Evolutionary conservation across 495 filamentous ascomycete species (phyloP), one percentile per base, ranked within the genome.

Genomic region (Xylaria intraflava): DNA sequence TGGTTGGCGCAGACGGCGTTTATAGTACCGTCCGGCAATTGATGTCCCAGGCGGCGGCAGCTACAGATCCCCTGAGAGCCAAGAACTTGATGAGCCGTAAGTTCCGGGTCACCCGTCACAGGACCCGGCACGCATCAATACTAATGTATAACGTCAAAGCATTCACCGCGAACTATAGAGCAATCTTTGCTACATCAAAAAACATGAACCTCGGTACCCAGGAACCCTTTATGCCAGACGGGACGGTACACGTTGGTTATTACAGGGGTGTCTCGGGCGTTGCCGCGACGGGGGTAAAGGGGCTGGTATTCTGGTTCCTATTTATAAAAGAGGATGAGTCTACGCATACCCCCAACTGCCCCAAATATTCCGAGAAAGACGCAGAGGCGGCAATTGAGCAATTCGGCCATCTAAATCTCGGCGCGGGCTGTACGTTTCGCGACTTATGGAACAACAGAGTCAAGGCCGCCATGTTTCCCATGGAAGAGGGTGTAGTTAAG

Each of bases 231-330:
- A 17, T 60, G 12, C 50, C 58, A 3, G 40, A 51, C 10, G 60
- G 58, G 1, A 31, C 49, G 7, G 53, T 51, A 10, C 51, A 58
- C 26, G 41, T 59, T 39, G 56, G 51, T 23, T 63, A 66, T 23
- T 57, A 61, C 35, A 20, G 22, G 3, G 47, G 49, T 8, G 20
- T 54, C 14, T 66, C 63, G 5, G 58, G 63, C n/a, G 35, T 60
- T 22, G 26, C 41, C 2, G 46, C 63, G 0, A 48, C 48, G 2
- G 56, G 55, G 1, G 49, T 45, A 4, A 29, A 36, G 0, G 63
- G 53, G 0, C 53, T 57, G 36, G 51, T 66, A 9, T 69, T 67
- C 35, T 66, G 63, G 63, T 66, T 66, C 35, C 33, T 66, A 22
- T 63, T 61, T 38, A 42, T 63, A 6, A 66, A 66, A 31, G 46